phyloP scores from a whole-genome alignment of 2,329 filamentous ascomycete genomes.

The Cryphonectria radicalis region DNA sequence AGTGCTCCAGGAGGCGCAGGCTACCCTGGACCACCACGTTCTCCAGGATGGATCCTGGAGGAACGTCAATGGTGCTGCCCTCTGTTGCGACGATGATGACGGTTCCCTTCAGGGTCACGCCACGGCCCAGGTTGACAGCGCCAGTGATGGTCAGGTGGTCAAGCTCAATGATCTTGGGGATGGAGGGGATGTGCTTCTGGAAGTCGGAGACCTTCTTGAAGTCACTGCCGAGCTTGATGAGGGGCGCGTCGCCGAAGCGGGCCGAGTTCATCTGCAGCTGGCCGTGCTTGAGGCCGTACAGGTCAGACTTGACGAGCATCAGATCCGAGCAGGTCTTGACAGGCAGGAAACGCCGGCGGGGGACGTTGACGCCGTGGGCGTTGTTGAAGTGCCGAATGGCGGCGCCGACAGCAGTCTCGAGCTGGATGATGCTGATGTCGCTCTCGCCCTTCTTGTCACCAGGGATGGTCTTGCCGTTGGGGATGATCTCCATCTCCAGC shows the following conservation, averaged over 20 bases:
- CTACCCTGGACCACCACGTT: slow-evolving; percentile 99
- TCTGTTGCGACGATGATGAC: slow-evolving; percentile 99
- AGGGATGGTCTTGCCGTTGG: slow-evolving; percentile 97
- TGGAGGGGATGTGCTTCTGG: slow-evolving; percentile 83
- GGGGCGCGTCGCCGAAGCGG: slow-evolving; percentile 92
- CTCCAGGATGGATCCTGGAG: slow-evolving; percentile 94
- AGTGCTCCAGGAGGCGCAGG: slow-evolving; percentile 74
- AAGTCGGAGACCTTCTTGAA: slow-evolving; percentile 99
- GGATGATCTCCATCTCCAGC: slow-evolving; percentile 99
- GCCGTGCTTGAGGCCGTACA: slow-evolving; percentile 98
- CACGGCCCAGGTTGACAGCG: slow-evolving; percentile 93
- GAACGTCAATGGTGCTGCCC: slow-evolving; percentile 96
- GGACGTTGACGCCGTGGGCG: slow-evolving; percentile 98
- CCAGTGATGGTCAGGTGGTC: slow-evolving; percentile 98
- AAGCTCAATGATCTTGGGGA: slow-evolving; percentile 88
- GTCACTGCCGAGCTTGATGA: slow-evolving; percentile 98
- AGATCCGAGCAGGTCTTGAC: slow-evolving; percentile 99
- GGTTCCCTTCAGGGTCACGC: slow-evolving; percentile 95
- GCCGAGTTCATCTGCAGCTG: slow-evolving; percentile 96
- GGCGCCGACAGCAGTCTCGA: slow-evolving; percentile 97
- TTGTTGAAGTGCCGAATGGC: slow-evolving; percentile 99
- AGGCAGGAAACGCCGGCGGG: slow-evolving; percentile 94
- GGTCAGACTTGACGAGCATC: slow-evolving; percentile 99
- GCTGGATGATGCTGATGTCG: slow-evolving; percentile 94
- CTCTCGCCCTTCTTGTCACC: slow-evolving; percentile 99